Conservation (phyloP, 768 basidiomycete genomes). For the Lentinula raphanica region DNA sequence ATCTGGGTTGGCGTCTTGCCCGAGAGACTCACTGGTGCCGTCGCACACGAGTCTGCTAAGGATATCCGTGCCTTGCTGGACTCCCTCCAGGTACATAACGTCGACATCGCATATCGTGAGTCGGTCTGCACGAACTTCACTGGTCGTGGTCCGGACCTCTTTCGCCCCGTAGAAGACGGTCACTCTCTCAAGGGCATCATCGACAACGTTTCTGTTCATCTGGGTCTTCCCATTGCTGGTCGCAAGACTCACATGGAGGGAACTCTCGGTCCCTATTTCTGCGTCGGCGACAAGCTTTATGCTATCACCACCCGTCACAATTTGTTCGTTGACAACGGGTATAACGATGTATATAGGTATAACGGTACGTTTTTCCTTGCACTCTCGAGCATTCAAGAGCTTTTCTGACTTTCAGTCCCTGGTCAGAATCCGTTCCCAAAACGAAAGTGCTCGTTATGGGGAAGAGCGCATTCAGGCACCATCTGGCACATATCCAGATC, state of each 20-base stretch:
- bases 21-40: constrained; percentile 16
- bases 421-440: constrained; percentile 17
- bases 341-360: constrained; percentile 23
- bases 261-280: constrained; percentile 33
- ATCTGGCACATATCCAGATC: constrained; percentile 24
- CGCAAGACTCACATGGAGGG: constrained; percentile 24
- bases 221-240: constrained; percentile 31
- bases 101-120: constrained; percentile 25
- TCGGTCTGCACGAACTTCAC: constrained; percentile 11
- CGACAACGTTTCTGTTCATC: constrained; percentile 29
- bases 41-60: constrained; percentile 19
- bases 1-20: constrained; percentile 27
- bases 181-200: constrained; percentile 29
- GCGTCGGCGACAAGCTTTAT: constrained; percentile 23
- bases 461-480: constrained; percentile 21
- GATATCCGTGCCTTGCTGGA: constrained; percentile 23
- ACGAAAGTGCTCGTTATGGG: constrained; percentile 32
- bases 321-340: constrained; percentile 20
- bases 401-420: constrained; percentile 13
- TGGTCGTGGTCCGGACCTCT: constrained; percentile 23
- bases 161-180: constrained; percentile 21
- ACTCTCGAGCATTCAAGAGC: too few relatives aligned
- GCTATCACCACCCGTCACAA: constrained; percentile 28
- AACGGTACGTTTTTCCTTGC: constrained; percentile 18
- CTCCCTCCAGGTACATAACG: constrained; percentile 20